These are phyloP conservation scores for Ambrosiella beaveri DNA, from an alignment of 2,329 filamentous ascomycete species.

Conservation along the genomic window DNA sequence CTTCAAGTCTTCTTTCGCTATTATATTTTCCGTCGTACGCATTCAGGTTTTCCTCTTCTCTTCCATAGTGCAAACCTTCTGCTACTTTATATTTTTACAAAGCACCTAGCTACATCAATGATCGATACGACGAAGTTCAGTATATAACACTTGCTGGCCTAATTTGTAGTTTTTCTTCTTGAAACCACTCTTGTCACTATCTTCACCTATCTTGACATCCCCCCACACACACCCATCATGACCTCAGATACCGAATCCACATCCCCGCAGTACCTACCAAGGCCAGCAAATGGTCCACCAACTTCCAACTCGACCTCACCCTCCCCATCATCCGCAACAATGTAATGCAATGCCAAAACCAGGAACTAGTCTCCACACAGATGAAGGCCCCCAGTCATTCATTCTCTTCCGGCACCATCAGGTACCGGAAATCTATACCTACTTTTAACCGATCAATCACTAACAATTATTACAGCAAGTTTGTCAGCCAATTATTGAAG, in stretches of 20 bases:
- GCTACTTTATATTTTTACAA: too few relatives aligned
- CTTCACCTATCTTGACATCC: too few relatives aligned
- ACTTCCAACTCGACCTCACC: neutral
- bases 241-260: neutral
- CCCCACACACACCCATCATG: neutral
- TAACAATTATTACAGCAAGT: neutral
- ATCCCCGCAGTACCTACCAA: neutral
- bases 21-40: too few relatives aligned
- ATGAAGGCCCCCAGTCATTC: neutral
- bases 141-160: too few relatives aligned
- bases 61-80: too few relatives aligned
- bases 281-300: neutral
- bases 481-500: neutral
- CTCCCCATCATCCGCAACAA: neutral
- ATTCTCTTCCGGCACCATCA: neutral
- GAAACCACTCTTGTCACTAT: too few relatives aligned
- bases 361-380: neutral
- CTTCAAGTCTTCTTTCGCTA: too few relatives aligned
- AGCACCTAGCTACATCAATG: too few relatives aligned
- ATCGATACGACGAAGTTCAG: too few relatives aligned
- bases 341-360: neutral
- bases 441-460: neutral
- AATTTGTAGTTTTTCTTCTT: too few relatives aligned
- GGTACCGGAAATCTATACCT: neutral
- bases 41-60: too few relatives aligned